Base-by-base conservation (phyloP, 2,329 filamentous ascomycete species). In the Trichoderma breve region DNA sequence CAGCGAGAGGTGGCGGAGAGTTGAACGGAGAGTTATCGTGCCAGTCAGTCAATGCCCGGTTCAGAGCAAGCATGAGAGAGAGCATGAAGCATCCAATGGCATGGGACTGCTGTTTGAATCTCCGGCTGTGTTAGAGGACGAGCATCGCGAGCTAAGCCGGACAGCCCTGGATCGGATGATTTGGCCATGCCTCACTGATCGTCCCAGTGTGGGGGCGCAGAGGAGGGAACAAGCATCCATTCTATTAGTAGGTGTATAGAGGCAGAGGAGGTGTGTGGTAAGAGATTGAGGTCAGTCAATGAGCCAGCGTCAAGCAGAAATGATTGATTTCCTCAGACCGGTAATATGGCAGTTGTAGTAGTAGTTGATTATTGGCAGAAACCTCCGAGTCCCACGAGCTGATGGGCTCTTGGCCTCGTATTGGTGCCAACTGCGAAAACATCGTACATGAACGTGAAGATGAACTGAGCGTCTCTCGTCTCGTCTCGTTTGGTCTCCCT, bases 161-260 rank as follows among this genome's bases (percentile, higher is more conserved):
- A 60, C 55, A 68, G 55, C 66, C 55, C 53, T 69, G 55, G 66
- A 61, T 69, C 66, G 66, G 55, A 69, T 69, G 66, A 69, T 61
- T 60, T 69, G 55, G 36, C 66, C 55, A 60, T 60, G 65, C 36
- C 66, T 61, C 55, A 51, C 66, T 69, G 66, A 69, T 69, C 66
- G 66, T 69, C 66, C 36, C 66, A 69, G 66, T 51, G 66, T 69
- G 66, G 66, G 66, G 66, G 66, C 26, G 36, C 55, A 43, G 24
- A 39, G 21, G 32, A 39, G 34, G 32, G 60, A 26, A 47, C 32
- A 18, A n/a, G n/a, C 39, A 43, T 43, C 15, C 24, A 47, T 28
- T 26, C 47, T 51, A 51, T 53, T 53, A 53, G 47, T 12, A 51
- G 43, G 43, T 21, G 43, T 51, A 47, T 11, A n/a, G 18, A 51